Evolutionary conservation across 768 basidiomycete genomes (phyloP), one percentile per base, ranked within the genome.

Genomic region (Tulasnella sp.): DNA sequence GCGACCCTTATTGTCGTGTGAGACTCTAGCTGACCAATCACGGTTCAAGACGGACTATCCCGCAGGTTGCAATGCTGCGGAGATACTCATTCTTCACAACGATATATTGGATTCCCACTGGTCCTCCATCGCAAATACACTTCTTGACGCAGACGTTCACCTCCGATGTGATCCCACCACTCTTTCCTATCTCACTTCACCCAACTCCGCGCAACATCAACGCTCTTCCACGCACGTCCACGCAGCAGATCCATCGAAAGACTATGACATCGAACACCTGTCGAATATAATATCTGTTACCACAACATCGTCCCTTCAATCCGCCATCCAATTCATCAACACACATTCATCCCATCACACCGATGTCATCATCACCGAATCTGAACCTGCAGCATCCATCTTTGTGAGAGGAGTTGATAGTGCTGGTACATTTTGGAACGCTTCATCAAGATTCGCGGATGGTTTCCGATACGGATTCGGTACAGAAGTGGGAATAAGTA

Each of bases 401-500:
- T 99, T 96, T 69, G 86, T 81, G 63, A 74, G 83, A 15, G 87
- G 87, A 5, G 81, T 96, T 20, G 92, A 93, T 64, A 85, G 84
- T 0, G 85, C 93, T 0, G 88, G 91, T 27, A 88, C 88, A 4
- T 99, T 83, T 60, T 75, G 93, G 53, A 98, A 99, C 60, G 92
- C 92, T 5, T 89, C 84, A 61, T 96, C 95, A 8, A 76, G 95
- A 32, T 98, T 99, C 63, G 83, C 92, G 0, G 95, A 99, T 64
- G 93, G 95, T 10, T 95, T 92, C 67, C 68, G 93, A 54, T 98
- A 90, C 62, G 95, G 95, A 0, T 91, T 95, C 58, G 95, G 95
- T 2, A 92, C 95, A 4, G 95, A 98, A 66, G 93, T 99, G 0
- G 95, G 95, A 7, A 95, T 99, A 60, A 86, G 84, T 63, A 99